Evolutionary conservation across 2,329 filamentous ascomycete species (phyloP).

Genomic region (Dactylellina drechsleri): DNA sequence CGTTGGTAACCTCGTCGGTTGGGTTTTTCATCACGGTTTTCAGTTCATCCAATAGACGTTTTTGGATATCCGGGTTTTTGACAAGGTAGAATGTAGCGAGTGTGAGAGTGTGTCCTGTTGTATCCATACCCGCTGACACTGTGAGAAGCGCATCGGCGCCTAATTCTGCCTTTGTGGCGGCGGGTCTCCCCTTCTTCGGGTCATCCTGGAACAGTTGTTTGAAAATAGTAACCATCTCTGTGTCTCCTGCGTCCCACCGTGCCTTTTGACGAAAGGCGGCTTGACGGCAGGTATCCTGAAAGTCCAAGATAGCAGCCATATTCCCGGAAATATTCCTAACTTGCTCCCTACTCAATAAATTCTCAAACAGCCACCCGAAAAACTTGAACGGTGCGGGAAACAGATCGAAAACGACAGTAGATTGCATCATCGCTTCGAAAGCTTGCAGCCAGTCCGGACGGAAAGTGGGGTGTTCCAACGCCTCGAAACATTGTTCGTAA

Average conservation of each 20-base stretch:
- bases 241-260: slow-evolving; percentile 28
- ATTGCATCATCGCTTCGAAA: slow-evolving; percentile 25
- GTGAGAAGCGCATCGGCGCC: slow-evolving; percentile 37
- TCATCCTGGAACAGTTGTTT: slow-evolving; percentile 45
- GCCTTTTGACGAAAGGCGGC: slow-evolving; percentile 32
- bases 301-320: slow-evolving; percentile 27
- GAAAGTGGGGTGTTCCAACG: slow-evolving; percentile 33
- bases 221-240: slow-evolving; percentile 42
- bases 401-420: slow-evolving; percentile 6
- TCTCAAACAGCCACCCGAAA: slow-evolving; percentile 13
- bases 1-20: slow-evolving; percentile 17
- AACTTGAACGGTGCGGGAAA: slow-evolving; percentile 16
- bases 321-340: neutral
- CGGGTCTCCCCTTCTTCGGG: slow-evolving; percentile 37
- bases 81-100: slow-evolving; percentile 36
- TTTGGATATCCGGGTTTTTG: slow-evolving; percentile 38
- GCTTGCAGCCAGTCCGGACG: slow-evolving; percentile 25
- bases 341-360: slow-evolving; percentile 7
- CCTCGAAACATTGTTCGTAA: slow-evolving; percentile 43
- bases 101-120: slow-evolving; percentile 47
- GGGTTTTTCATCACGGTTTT: slow-evolving; percentile 34
- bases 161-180: slow-evolving; percentile 29
- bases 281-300: slow-evolving; percentile 12
- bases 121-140: slow-evolving; percentile 51
- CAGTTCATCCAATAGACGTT: slow-evolving; percentile 33